Base-by-base conservation (phyloP, 805 yeast genomes). In the Spathaspora boniae region DNA sequence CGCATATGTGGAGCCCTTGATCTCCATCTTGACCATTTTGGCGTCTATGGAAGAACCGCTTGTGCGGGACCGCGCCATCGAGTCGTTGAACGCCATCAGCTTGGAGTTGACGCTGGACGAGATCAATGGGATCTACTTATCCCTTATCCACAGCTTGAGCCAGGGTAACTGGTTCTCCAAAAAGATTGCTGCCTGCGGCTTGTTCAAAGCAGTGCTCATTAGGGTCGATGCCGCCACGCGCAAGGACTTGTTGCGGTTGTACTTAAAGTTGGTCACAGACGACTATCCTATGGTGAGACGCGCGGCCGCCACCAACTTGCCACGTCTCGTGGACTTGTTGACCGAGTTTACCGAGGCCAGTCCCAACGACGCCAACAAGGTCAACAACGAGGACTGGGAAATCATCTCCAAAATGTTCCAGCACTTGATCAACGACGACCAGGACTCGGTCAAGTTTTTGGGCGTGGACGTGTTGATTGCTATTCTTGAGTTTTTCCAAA, bases 281-380 rank as follows among this genome's bases (percentile, higher is more conserved):
- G 98, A 93, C 40, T 86, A 95, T 14, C 98, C 99, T 42, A 88
- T 93, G 96, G 98, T 93, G 15, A 80, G 96, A 61, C 81, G 97
- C 56, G 84, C 96, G 7, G 94, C 97, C 11, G 98, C 95, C 5
- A 77, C 78, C 27, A 77, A 83, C 51, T 72, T 93, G 47, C 96
- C 98, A 3, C 67, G 60, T 24, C 64, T 91, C 37, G 77, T 91
- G 44, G 78, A 80, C 45, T 62, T 76, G 34, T 55, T 67, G 46
- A 64, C 71, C 14, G 55, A 51, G 16, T 70, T 83, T 38, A 58
- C 66, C 16, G 42, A 48, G 11, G 66, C 72, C 11, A 70, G 70
- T 31, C 56, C 58, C 4, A 38, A 43, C 17, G 52, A 54, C 28
- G 60, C 68, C 16, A 50, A 55, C 31, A 54, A 55, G 36, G 66